Evolutionary conservation across 2,329 filamentous ascomycete species (phyloP), one percentile per base, ranked within the genome.

Genomic region (Clarireedia hainanense): DNA sequence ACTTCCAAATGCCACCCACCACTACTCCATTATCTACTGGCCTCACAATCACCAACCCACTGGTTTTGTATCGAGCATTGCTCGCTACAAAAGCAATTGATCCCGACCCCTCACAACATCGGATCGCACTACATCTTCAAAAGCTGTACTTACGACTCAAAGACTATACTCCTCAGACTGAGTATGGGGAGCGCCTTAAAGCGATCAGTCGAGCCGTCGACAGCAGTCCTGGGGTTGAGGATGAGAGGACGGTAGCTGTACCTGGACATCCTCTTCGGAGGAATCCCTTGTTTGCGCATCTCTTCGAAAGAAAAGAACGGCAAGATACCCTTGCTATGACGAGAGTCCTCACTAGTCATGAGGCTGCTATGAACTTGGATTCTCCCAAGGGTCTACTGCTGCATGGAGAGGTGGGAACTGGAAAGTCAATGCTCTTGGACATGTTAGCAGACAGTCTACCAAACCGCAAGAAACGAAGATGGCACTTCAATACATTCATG

Each of bases 401-500:
- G 0, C 89, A 89, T 26, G 88, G 89, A 6, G 88, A 91, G 66
- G 89, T 94, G 1, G 89, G 89, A 10, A 90, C 86, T 0, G 88
- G 89, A 14, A 94, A 94, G 69, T 88, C 83, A 5, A 91, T 94
- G 86, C 78, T 94, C n/a, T 77, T 91, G 14, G 88, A 92, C 65
- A 73, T 94, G 0, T 81, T 94, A n/a, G 86, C 87, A 14, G 85
- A 90, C 51, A 86, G 85, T 50, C 72, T 94, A 4, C 89, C 89
- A 1, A 90, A 83, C 15, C 74, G 77, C 46, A 84, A 83, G 65
- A 92, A 92, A 73, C 76, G 79, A 63, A 76, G 88, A 58, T 91
- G 86, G 83, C 89, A 92, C 67, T 94, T 91, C 71, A 90, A 89
- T 68, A 90, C 86, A 0, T 94, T 94, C 64, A 94, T 94, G 86